Evolutionary conservation across 208 protist genomes (phyloP).

Genomic region (Leishmania aethiopica): DNA sequence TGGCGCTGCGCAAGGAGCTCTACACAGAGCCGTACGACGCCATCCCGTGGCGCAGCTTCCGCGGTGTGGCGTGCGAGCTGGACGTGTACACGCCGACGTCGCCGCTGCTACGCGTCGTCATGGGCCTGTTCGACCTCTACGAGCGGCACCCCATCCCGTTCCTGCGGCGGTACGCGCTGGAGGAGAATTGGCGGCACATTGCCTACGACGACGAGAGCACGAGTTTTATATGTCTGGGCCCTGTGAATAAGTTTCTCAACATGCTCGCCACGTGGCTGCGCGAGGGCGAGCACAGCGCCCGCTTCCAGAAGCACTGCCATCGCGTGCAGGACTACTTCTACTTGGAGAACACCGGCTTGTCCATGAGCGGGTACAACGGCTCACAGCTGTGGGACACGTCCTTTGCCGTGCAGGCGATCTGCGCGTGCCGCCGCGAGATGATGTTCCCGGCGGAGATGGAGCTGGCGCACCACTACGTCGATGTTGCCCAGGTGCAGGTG

Average conservation of each 20-base stretch:
- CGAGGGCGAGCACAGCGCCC: conserved; percentile 84
- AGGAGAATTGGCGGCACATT: conserved; percentile 91
- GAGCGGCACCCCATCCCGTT: conserved; percentile 45
- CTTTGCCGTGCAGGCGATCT: conserved; percentile 96
- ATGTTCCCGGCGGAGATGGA: conserved; percentile 63
- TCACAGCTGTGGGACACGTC: conserved; percentile 98
- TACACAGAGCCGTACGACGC: conserved; percentile 80
- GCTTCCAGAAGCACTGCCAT: conserved; percentile 87
- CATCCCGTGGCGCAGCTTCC: conserved; percentile 88
- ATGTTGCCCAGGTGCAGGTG: conserved; percentile 92
- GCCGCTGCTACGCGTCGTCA: conserved; percentile 58
- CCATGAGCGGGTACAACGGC: conserved; percentile 98
- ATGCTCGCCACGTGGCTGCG: conserved; percentile 95
- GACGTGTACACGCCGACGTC: conserved; percentile 95
- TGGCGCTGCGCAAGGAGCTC: conserved; percentile 86
- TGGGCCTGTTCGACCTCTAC: conserved; percentile 75
- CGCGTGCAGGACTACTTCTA: conserved; percentile 97
- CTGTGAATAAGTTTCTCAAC: conserved; percentile 96
- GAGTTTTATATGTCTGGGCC: conserved; percentile 96
- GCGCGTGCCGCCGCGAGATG: conserved; percentile 79
- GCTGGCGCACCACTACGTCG: conserved; percentile 93
- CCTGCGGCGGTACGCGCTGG: conserved; percentile 85
- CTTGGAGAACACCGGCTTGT: conserved; percentile 94
- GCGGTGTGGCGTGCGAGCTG: conserved; percentile 56
- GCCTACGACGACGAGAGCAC: conserved; percentile 96